Evolutionary conservation across 768 basidiomycete genomes (phyloP), one percentile per base, ranked within the genome.

Genomic region (Naganishia antarctica): DNA sequence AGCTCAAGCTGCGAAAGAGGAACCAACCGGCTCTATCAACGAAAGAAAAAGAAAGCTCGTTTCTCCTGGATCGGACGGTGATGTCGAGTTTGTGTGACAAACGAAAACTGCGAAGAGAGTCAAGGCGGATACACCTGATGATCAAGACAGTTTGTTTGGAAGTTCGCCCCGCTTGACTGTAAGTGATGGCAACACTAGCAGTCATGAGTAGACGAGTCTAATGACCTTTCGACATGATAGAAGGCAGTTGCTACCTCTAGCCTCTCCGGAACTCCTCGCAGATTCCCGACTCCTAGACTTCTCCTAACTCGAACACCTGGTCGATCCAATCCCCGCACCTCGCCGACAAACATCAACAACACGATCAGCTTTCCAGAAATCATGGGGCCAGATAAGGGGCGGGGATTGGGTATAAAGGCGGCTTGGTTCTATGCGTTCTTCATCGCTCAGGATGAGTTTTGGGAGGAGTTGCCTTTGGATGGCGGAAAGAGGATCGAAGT

Each of bases 371-470:
- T 66, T n/a, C 26, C 31, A 28, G 48, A 66, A 25, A 67, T 67
- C 40, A 40, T 63, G 32, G 45, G 59, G 23, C 57, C 57, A 12
- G 13, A 60, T 41, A 25, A 31, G 18, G 53, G 53, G 23, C 34
- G 53, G 11, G 53, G 23, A 3, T 25, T 37, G 34, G 53, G 53
- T 28, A 47, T 67, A 7, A 46, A 67, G 41, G 28, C 32, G 28
- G 61, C 43, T n/a, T 63, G 62, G 44, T 47, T 60, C 15, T 67
- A 58, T 28, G 26, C 34, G 1, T 67, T 58, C 40, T 67, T 63
- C 53, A 62, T 63, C 25, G 61, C 37, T 3, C 51, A 67, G 28
- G 51, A 67, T 16, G 66, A 67, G 26, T 50, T 63, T 5, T 67
- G 63, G 26, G 32, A 45, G 23, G 58, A 67, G 34, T 44, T 67